Conservation (phyloP, 225 moss, liverwort and hornwort genomes). For the Lunularia cruciata region DNA sequence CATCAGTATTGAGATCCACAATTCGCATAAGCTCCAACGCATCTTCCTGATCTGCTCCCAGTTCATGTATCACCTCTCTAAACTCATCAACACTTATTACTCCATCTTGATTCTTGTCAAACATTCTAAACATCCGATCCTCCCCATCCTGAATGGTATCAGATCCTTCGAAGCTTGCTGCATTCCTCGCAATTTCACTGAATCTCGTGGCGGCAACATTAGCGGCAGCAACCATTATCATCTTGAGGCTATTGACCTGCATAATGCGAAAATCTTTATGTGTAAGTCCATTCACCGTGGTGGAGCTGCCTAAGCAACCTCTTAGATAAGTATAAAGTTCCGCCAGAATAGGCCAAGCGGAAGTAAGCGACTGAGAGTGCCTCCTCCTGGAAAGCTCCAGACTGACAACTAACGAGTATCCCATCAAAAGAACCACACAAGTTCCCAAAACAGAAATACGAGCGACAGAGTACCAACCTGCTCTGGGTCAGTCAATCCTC, state of each 20-base stretch:
- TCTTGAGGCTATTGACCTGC: constrained; percentile 40
- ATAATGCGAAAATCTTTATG: too few species aligned
- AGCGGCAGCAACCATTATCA: constrained; percentile 46
- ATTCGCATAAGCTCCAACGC: constrained; percentile 86
- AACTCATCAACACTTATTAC: constrained; percentile 90
- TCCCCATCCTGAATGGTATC: constrained; percentile 37
- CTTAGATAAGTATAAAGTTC: too few species aligned
- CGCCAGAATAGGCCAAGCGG: too few species aligned
- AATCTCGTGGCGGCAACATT: constrained; percentile 57
- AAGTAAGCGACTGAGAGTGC: too few species aligned
- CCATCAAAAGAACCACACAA: too few species aligned
- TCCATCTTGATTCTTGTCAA: constrained; percentile 92
- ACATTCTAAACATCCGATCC: constrained; percentile 80
- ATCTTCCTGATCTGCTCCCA: constrained; percentile 80
- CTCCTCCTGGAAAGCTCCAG: too few species aligned
- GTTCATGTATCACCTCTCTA: constrained; percentile 81
- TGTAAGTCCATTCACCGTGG: too few species aligned
- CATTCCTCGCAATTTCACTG: constrained; percentile 59
- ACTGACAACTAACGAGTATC: too few species aligned
- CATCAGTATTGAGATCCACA: constrained; percentile 88
- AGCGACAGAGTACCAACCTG: constrained; percentile 74
- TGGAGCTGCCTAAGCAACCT: too few species aligned
- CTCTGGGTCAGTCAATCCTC: constrained; percentile 85
- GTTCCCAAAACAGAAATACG: too few species aligned
- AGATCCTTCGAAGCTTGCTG: constrained; percentile 52